Conservation (phyloP, 1,139 yeast genomes). For the Yamadazyma sp. region DNA sequence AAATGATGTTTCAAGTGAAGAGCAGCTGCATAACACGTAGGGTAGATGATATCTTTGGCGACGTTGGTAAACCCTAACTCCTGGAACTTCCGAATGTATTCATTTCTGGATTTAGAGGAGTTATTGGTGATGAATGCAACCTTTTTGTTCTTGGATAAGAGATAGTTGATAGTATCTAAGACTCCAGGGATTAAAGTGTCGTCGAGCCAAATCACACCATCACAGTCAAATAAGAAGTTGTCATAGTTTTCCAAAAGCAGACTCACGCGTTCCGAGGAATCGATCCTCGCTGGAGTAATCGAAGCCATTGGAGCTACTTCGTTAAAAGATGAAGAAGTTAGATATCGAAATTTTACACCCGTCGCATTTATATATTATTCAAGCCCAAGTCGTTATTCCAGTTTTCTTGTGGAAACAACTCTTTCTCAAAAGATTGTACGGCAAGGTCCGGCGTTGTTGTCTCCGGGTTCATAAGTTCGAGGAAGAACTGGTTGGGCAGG, state of each 20-base stretch:
- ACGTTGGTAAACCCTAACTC: slow-evolving; percentile 33
- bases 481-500: not conserved
- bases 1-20: slow-evolving; percentile 23
- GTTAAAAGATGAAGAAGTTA: no score
- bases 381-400: not conserved
- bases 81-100: slow-evolving; percentile 33
- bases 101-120: slow-evolving; percentile 36
- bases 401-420: slow-evolving; percentile 1
- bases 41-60: slow-evolving; percentile 31
- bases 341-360: no score
- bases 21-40: slow-evolving; percentile 42
- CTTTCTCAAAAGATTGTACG: not conserved
- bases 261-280: slow-evolving; percentile 45
- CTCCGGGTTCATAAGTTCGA: not conserved
- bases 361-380: not conserved
- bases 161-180: slow-evolving; percentile 59
- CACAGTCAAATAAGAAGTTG: slow-evolving; percentile 89
- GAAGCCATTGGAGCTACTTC: no score
- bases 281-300: slow-evolving; percentile 21
- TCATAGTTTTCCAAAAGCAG: slow-evolving; percentile 65
- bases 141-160: slow-evolving; percentile 40
- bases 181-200: slow-evolving; percentile 70
- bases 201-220: slow-evolving; percentile 92
- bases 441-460: not conserved
- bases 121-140: slow-evolving; percentile 42